Evolutionary conservation across 2,329 filamentous ascomycete genomes (phyloP), one percentile per base, ranked within the genome.

Genomic region (Calonectria multiphialidica): DNA sequence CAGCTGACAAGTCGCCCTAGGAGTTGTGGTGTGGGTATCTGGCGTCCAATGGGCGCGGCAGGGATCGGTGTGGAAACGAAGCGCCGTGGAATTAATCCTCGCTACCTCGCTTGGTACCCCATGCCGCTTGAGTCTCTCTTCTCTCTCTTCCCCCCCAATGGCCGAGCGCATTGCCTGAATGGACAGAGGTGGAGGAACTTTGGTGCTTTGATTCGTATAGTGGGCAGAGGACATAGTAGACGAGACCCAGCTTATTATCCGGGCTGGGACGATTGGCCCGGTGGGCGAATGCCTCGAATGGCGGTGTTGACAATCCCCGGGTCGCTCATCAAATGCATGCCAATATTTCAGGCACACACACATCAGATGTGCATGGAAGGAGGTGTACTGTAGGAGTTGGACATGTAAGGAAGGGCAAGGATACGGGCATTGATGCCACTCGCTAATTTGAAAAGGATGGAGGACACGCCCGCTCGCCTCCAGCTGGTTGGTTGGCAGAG

Each of bases 41-140:
- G 42, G 45, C 28, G 42, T 30, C 42, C 35, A 61, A 50, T 62
- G 53, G 63, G 5, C 21, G 47, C 30, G 55, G 44, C 55, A 67
- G 45, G 55, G 55, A 37, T 63, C 16, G 25, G 33, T 28, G 37
- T 47, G 68, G 53, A 55, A 61, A 65, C 63, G 5, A 28, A 35
- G 66, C 40, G 7, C 50, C 23, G 42, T 57, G 62, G 49, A 70
- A 66, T 66, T 66, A 49, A 40, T 33, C 53, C 64, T 66, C 49
- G 50, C 50, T 66, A 12, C 63, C 47, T 53, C 44, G 30, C 62
- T 53, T 42, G 62, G 25, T 33, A 23, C 42, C 44, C 66, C 66
- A 53, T 68, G 57, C 28, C 28, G 35, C 47, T 21, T n/a, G 25
- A 23, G 47, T 49, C 33, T 30, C 28, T 30, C 5, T 30, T 30